Conservation (phyloP, 441 rosid species). For the Cnidoscolus chayamansa region DNA sequence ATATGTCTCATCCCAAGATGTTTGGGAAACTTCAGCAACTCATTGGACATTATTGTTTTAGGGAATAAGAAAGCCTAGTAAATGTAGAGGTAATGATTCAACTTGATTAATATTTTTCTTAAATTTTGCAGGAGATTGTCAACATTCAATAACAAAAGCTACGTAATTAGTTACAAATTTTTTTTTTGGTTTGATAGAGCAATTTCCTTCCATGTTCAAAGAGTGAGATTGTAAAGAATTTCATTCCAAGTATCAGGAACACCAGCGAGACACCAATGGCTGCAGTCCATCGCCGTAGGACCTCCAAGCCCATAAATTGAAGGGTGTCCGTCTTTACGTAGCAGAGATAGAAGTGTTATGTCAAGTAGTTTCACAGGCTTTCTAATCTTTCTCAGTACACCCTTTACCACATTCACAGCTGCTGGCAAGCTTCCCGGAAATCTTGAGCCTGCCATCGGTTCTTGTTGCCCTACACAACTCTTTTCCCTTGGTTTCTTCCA, state of each 20-base stretch:
- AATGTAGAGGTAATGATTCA: too few relatives aligned
- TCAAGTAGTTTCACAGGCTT: constrained; percentile 70
- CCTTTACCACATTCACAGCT: constrained; percentile 58
- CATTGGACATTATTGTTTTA: too few relatives aligned
- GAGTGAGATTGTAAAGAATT: constrained; percentile 62
- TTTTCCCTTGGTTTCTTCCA: constrained; percentile 71
- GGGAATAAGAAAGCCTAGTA: too few relatives aligned
- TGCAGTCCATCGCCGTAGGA: constrained; percentile 53
- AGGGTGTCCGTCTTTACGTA: constrained; percentile 89
- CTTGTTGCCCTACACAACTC: constrained; percentile 58
- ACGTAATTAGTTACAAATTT: too few relatives aligned
- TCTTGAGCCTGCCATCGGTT: constrained; percentile 52
- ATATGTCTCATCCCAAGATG: neutral
- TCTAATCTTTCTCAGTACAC: constrained; percentile 39
- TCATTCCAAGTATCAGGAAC: constrained; percentile 95
- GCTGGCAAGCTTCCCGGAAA: constrained; percentile 77
- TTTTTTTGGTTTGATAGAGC: too few relatives aligned
- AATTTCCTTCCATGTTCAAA: neutral
- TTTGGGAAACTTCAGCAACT: too few relatives aligned
- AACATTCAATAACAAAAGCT: too few relatives aligned
- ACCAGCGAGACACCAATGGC: constrained; percentile 92
- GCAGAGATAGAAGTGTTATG: constrained; percentile 59
- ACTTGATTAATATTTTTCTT: too few relatives aligned
- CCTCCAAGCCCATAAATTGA: constrained; percentile 53
- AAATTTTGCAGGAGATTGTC: too few relatives aligned